Evolutionary conservation across 768 basidiomycete genomes (phyloP).

Genomic region (Cyathus striatus): DNA sequence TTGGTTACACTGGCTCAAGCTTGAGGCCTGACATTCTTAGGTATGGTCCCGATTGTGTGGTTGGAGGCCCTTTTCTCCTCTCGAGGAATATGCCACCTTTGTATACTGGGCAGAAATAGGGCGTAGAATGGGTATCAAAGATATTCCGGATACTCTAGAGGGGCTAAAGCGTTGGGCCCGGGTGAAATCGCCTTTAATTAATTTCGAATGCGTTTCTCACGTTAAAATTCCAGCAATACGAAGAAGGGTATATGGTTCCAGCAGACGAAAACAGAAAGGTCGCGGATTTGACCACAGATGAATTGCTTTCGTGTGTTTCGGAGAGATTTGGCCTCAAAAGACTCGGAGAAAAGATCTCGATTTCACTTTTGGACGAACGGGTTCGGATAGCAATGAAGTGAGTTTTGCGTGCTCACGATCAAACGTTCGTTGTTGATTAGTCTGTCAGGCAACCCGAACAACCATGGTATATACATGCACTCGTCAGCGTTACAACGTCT

Average conservation of each 20-base stretch:
- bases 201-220: background rate
- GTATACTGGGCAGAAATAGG: conserved; percentile 44
- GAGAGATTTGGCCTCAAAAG: conserved; percentile 28
- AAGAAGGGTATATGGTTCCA: conserved; percentile 35
- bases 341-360: conserved; percentile 24
- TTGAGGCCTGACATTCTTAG: conserved; percentile 13
- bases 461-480: conserved; percentile 23
- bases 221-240: conserved; percentile 28
- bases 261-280: conserved; percentile 32
- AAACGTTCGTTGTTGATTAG: background rate
- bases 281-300: conserved; percentile 32
- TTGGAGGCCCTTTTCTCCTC: conserved; percentile 37
- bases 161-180: conserved; percentile 32
- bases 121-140: conserved; percentile 37
- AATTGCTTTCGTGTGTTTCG: conserved; percentile 34
- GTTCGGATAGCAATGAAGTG: conserved; percentile 46
- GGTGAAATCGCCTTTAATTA: conserved; percentile 15
- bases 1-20: background rate
- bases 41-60: conserved; percentile 34
- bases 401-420: conserved; percentile 7
- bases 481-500: conserved; percentile 17
- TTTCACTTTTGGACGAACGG: conserved; percentile 36
- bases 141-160: conserved; percentile 36
- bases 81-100: conserved; percentile 38
- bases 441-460: conserved; percentile 29